Conservation (phyloP, 1,139 yeast genomes). For the Saccharomyces hybrid region DNA sequence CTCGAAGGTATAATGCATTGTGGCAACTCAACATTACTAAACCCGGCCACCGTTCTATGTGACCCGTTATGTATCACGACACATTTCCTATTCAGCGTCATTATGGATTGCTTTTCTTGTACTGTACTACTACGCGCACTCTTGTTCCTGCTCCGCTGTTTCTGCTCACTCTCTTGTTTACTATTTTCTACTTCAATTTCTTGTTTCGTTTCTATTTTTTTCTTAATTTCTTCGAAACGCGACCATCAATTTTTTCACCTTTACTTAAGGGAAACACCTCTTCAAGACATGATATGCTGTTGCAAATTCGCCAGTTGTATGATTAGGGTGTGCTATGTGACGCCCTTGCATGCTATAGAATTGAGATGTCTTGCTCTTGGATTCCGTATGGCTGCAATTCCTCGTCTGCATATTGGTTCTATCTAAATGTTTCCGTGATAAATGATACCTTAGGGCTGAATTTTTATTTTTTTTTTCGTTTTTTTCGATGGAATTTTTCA, state of each 20-base stretch:
- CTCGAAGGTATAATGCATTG: conserved; percentile 50
- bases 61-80: conserved; percentile 68
- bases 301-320: too few relatives aligned
- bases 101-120: conserved; percentile 1
- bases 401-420: too few relatives aligned
- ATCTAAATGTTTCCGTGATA: background rate
- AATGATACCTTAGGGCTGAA: background rate
- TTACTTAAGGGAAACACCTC: too few relatives aligned
- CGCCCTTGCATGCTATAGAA: too few relatives aligned
- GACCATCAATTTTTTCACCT: background rate
- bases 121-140: background rate
- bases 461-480: background rate
- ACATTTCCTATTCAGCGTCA: conserved; percentile 18
- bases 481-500: background rate
- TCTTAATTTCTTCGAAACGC: background rate
- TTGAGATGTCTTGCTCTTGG: too few relatives aligned
- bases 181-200: background rate
- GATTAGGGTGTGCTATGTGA: too few relatives aligned
- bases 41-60: conserved; percentile 59
- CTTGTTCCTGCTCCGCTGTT: background rate
- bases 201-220: background rate
- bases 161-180: background rate
- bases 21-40: conserved; percentile 61
- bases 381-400: too few relatives aligned
- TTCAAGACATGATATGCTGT: background rate